These are phyloP conservation scores for Cystofilobasidium bisporidii DNA, from an alignment of 768 basidiomycete species.

Conservation along the genomic window DNA sequence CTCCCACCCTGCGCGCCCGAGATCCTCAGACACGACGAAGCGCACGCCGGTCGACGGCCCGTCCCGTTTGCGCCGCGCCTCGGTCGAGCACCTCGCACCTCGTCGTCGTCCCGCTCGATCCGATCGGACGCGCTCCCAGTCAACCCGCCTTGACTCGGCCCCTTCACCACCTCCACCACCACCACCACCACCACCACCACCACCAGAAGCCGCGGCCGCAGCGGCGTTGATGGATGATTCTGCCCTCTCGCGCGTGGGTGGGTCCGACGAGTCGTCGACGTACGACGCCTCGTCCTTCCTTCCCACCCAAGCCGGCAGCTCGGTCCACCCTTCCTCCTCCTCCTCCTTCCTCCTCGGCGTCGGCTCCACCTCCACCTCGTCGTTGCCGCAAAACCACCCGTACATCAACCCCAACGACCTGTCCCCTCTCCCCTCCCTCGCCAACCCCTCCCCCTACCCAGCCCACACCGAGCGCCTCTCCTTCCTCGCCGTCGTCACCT, in stretches of 20 bases:
- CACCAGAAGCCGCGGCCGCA: too few relatives aligned
- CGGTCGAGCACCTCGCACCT: too few relatives aligned
- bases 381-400: neutral
- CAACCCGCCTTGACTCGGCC: too few relatives aligned
- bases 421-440: neutral
- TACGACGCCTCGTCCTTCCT: neutral
- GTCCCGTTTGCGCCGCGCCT: too few relatives aligned
- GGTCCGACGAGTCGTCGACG: too few relatives aligned
- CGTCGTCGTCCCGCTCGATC: too few relatives aligned
- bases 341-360: neutral
- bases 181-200: too few relatives aligned
- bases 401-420: neutral
- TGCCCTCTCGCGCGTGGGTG: neutral
- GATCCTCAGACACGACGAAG: too few relatives aligned
- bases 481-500: neutral
- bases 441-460: neutral
- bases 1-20: too few relatives aligned
- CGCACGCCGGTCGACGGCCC: too few relatives aligned
- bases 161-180: too few relatives aligned
- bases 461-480: neutral
- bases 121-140: too few relatives aligned
- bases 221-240: neutral
- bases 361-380: neutral
- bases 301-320: neutral
- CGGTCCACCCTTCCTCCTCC: neutral